Evolutionary conservation across 2,329 filamentous ascomycete genomes (phyloP).

Genomic region (Microascus cirrosus): DNA sequence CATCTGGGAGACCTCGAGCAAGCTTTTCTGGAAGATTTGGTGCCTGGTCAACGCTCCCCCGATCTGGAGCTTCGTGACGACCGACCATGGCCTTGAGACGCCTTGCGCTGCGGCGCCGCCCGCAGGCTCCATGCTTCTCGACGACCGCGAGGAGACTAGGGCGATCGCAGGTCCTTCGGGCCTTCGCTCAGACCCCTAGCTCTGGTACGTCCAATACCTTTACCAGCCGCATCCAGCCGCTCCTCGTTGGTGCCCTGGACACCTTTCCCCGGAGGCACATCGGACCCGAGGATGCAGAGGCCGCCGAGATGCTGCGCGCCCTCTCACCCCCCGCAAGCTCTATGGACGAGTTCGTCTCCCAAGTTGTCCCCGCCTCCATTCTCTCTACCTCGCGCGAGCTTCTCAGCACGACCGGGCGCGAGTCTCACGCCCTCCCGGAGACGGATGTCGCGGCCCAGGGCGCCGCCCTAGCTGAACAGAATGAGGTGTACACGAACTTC

Average conservation of each 20-base stretch:
- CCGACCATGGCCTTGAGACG: slow-evolving; percentile 41
- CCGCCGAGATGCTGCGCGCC: slow-evolving; percentile 66
- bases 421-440: slow-evolving; percentile 41
- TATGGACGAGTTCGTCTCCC: slow-evolving; percentile 71
- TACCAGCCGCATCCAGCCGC: slow-evolving; percentile 1
- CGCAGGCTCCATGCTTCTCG: slow-evolving; percentile 55
- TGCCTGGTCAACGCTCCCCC: not conserved
- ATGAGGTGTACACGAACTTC: slow-evolving; percentile 46
- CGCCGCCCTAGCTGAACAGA: slow-evolving; percentile 20
- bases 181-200: not conserved
- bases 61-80: not conserved
- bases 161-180: not conserved
- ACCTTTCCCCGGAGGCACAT: slow-evolving; percentile 73
- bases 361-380: slow-evolving; percentile 75
- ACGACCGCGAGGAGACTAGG: slow-evolving; percentile 32
- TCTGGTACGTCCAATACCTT: not conserved
- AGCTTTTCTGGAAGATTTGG: no score
- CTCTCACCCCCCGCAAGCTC: slow-evolving; percentile 63
- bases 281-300: slow-evolving; percentile 61
- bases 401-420: slow-evolving; percentile 52
- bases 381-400: slow-evolving; percentile 22
- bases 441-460: slow-evolving; percentile 40
- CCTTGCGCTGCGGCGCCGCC: slow-evolving; percentile 43
- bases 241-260: slow-evolving; percentile 6
- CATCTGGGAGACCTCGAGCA: not conserved